Evolutionary conservation across 768 basidiomycete species (phyloP).

Genomic region (Hericium coralloides): DNA sequence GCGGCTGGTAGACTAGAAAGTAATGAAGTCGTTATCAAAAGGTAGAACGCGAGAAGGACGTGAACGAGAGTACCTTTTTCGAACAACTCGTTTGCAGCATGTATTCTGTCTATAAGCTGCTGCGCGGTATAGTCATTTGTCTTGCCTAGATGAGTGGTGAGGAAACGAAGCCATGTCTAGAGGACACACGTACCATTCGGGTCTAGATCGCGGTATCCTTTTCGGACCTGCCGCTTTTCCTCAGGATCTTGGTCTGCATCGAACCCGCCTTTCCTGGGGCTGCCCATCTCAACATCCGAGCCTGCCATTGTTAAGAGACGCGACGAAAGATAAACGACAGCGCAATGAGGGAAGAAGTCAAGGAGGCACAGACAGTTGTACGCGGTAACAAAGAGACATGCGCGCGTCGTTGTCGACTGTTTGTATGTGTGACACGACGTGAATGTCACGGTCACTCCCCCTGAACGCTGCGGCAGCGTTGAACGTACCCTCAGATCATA

Average conservation of each 20-base stretch:
- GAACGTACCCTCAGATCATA: no score
- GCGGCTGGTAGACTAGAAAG: conserved; percentile 18
- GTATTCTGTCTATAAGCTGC: conserved; percentile 45
- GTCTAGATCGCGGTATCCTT: conserved; percentile 61
- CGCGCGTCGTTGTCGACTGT: conserved; percentile 2
- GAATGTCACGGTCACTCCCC: no score
- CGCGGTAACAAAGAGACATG: not conserved
- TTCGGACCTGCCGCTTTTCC: conserved; percentile 65
- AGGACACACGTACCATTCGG: conserved; percentile 47
- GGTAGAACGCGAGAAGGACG: not conserved
- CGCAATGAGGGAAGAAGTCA: not conserved
- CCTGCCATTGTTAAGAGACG: conserved; percentile 4
- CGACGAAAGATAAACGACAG: no score
- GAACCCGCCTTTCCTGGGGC: conserved; percentile 35
- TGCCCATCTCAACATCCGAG: conserved; percentile 5
- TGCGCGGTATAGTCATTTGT: conserved; percentile 47
- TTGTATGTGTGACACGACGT: not conserved
- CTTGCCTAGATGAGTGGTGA: conserved; percentile 17
- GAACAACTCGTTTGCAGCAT: conserved; percentile 53
- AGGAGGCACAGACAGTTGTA: not conserved
- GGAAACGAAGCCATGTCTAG: conserved; percentile 4
- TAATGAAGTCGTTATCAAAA: not conserved
- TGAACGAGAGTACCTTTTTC: conserved; percentile 37
- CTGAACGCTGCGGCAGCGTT: no score
- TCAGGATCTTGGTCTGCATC: conserved; percentile 83